phyloP scores from a whole-genome alignment of 2,329 filamentous ascomycete genomes.

The Neofusicoccum sp. region DNA sequence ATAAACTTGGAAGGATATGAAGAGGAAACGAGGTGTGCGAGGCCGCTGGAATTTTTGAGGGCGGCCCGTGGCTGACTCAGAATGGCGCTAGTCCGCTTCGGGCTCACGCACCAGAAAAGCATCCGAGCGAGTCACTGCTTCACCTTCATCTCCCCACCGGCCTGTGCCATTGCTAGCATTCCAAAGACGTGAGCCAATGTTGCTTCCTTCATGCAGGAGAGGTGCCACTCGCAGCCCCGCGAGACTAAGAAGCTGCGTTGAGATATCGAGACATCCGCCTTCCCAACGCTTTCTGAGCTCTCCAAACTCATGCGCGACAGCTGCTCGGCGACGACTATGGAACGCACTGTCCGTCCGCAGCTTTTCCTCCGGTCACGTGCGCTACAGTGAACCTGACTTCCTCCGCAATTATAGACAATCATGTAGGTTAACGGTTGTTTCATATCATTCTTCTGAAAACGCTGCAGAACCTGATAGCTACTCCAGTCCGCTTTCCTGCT shows the following conservation, averaged over 20 bases:
- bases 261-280: neutral
- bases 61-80: neutral
- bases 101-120: constrained; percentile 17
- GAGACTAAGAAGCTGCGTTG: neutral
- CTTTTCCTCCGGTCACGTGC: neutral
- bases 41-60: neutral
- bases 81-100: constrained; percentile 16
- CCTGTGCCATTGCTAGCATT: neutral
- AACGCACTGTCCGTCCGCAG: neutral
- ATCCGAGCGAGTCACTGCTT: neutral
- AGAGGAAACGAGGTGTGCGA: constrained; percentile 28
- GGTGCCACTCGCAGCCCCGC: neutral
- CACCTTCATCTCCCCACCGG: neutral
- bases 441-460: constrained; percentile 17
- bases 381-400: neutral
- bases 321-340: neutral
- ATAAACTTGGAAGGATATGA: constrained; percentile 99
- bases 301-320: neutral
- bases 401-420: constrained; percentile 47
- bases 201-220: neutral
- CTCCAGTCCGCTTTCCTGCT: constrained; percentile 47
- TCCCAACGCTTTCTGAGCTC: neutral
- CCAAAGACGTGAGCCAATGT: neutral
- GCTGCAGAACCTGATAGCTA: constrained; percentile 13
- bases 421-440: constrained; percentile 36